A percentile compares a stretch with the other conserved stretches of the same genome.
Conservation (phyloP, 495 filamentous ascomycete genomes). For the Pseudomonodictys pantanalensis region DNA sequence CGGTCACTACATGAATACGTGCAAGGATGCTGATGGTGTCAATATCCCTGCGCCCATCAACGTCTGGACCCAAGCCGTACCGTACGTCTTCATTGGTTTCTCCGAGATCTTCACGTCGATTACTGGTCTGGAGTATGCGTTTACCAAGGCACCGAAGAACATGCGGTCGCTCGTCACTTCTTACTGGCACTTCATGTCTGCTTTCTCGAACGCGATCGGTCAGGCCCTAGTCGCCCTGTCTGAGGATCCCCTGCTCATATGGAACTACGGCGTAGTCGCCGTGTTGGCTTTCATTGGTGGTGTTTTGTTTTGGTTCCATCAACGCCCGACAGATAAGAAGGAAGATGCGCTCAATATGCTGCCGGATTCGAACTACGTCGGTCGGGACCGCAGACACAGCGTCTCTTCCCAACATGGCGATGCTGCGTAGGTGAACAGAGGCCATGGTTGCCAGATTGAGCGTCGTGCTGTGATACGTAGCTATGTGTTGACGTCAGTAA, state of each 20-base stretch:
- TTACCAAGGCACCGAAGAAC: conserved; percentile 73
- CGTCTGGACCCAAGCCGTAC: conserved; percentile 54
- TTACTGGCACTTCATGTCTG: conserved; percentile 66
- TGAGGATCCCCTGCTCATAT: conserved; percentile 64
- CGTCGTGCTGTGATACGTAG: no score
- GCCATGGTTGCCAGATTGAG: no score
- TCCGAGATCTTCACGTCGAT: conserved; percentile 71
- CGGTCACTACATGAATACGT: conserved; percentile 30
- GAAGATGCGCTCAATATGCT: conserved; percentile 38
- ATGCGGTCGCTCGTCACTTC: conserved; percentile 73
- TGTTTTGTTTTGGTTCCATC: conserved; percentile 32
- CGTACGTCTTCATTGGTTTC: conserved; percentile 67
- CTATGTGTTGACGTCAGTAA: no score
- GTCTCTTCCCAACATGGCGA: neutral
- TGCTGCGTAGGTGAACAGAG: neutral
- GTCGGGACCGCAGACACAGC: conserved; percentile 22
- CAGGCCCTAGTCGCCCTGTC: conserved; percentile 64
- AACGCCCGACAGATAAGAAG: conserved; percentile 28
- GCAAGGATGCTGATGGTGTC: neutral
- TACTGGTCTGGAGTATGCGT: conserved; percentile 61
- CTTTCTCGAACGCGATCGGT: conserved; percentile 65
- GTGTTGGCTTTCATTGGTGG: conserved; percentile 28
- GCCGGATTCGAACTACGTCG: conserved; percentile 27
- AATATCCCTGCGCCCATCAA: conserved; percentile 44
- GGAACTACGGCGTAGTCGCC: conserved; percentile 37